Conservation (phyloP, 2,329 filamentous ascomycete species). For the Aspergillus amoenus region DNA sequence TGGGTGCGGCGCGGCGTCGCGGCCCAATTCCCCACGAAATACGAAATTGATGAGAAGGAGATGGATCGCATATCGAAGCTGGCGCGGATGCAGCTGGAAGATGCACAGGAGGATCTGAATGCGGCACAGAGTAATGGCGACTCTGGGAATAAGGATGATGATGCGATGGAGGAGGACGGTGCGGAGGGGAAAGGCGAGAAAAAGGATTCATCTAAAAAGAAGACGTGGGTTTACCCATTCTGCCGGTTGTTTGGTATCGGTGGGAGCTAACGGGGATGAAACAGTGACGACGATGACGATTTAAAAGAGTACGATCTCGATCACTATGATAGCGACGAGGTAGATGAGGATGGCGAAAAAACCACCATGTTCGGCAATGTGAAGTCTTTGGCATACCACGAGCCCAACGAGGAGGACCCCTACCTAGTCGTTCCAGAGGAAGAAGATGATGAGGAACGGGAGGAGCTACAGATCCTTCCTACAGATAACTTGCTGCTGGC, state of each 20-base stretch:
- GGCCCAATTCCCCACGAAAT: slow-evolving; percentile 72
- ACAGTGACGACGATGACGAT: slow-evolving; percentile 62
- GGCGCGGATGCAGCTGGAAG: slow-evolving; percentile 79
- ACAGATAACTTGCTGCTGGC: slow-evolving; percentile 92
- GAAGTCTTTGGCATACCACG: slow-evolving; percentile 89
- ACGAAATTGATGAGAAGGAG: slow-evolving; percentile 72
- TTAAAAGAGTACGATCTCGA: slow-evolving; percentile 96
- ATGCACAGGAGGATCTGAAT: slow-evolving; percentile 82
- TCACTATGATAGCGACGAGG: slow-evolving; percentile 85
- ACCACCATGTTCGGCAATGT: slow-evolving; percentile 95
- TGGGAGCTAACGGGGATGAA: background rate
- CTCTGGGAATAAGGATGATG: slow-evolving; percentile 36
- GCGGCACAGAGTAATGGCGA: slow-evolving; percentile 60
- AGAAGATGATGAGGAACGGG: slow-evolving; percentile 83
- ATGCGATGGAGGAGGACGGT: slow-evolving; percentile 27
- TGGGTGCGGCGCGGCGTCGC: slow-evolving; percentile 78
- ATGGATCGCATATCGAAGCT: slow-evolving; percentile 73
- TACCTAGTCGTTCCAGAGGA: slow-evolving; percentile 87
- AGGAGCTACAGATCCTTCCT: slow-evolving; percentile 88
- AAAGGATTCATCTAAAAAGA: slow-evolving; percentile 18
- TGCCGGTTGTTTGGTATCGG: background rate
- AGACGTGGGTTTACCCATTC: background rate
- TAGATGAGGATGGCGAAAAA: slow-evolving; percentile 64
- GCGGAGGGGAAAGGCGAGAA: slow-evolving; percentile 26
- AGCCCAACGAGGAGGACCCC: slow-evolving; percentile 90